Conservation (phyloP, 352 stramenopile genomes). For the Albugo candida region DNA sequence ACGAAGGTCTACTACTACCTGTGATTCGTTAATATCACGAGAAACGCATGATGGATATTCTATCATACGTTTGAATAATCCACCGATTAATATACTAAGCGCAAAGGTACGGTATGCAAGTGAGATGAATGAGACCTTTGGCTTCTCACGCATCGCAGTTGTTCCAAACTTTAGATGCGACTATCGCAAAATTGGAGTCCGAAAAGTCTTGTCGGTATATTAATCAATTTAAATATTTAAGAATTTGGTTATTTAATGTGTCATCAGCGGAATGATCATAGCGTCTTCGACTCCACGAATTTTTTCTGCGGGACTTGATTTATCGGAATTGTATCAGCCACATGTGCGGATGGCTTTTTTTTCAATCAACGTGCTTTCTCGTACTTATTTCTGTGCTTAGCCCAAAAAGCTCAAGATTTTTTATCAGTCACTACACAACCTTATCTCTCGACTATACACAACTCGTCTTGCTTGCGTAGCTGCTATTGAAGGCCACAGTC, state of each 20-base stretch:
- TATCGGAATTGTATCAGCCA: constrained; percentile 84
- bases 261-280: constrained; percentile 45
- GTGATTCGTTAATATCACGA: no score
- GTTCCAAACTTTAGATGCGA: no score
- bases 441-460: constrained; percentile 87
- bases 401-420: constrained; percentile 46
- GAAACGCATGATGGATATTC: no score
- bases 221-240: no score
- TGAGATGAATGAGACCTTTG: no score
- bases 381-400: constrained; percentile 12
- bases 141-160: no score
- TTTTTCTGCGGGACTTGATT: constrained; percentile 85
- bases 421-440: constrained; percentile 83
- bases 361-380: background rate
- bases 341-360: constrained; percentile 14
- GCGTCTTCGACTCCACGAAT: constrained; percentile 58
- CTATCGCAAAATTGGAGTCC: no score
- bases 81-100: no score
- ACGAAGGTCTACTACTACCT: no score
- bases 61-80: no score
- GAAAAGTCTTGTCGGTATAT: no score
- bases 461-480: constrained; percentile 72
- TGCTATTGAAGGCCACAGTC: constrained; percentile 83
- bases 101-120: no score
- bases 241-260: background rate